These are phyloP conservation scores for Aquilaria yunnanensis DNA, from an alignment of 345 rosid genomes.

Conservation along the genomic window DNA sequence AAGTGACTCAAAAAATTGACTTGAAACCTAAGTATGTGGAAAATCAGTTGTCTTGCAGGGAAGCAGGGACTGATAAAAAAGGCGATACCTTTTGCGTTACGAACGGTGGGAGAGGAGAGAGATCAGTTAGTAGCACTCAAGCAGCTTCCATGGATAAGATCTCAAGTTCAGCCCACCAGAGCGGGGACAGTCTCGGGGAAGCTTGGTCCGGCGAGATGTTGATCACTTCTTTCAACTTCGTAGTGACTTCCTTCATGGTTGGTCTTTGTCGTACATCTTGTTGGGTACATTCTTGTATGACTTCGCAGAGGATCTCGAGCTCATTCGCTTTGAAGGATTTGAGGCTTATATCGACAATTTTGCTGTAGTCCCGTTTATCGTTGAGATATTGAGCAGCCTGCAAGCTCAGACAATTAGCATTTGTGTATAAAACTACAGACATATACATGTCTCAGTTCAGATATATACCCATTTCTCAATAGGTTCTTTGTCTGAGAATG, in stretches of 20 bases:
- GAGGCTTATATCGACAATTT: constrained; percentile 63
- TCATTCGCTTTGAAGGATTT: constrained; percentile 63
- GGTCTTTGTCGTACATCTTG: constrained; percentile 56
- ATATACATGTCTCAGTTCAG: not conserved
- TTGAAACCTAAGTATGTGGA: constrained; percentile 3
- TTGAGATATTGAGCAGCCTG: constrained; percentile 68
- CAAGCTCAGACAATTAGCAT: constrained; percentile 14
- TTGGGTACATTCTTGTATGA: constrained; percentile 49
- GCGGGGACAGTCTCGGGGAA: constrained; percentile 85
- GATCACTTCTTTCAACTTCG: constrained; percentile 58
- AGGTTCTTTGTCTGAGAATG: constrained; percentile 55
- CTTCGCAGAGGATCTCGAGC: constrained; percentile 57
- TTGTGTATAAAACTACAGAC: no score
- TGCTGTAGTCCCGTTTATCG: constrained; percentile 31
- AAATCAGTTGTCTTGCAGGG: not conserved
- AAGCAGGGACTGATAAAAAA: constrained; percentile 6
- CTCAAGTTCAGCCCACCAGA: constrained; percentile 99
- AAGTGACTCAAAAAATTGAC: constrained; percentile 4
- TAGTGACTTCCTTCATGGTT: constrained; percentile 51
- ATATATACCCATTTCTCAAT: constrained; percentile 71
- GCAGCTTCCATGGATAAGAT: constrained; percentile 83
- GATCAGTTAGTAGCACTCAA: constrained; percentile 15
- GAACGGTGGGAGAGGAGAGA: not conserved
- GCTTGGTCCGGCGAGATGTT: constrained; percentile 82
- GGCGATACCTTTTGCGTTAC: constrained; percentile 7